phyloP scores from a whole-genome alignment of 2,329 filamentous ascomycete species.

The Ophiosphaerella korrae region DNA sequence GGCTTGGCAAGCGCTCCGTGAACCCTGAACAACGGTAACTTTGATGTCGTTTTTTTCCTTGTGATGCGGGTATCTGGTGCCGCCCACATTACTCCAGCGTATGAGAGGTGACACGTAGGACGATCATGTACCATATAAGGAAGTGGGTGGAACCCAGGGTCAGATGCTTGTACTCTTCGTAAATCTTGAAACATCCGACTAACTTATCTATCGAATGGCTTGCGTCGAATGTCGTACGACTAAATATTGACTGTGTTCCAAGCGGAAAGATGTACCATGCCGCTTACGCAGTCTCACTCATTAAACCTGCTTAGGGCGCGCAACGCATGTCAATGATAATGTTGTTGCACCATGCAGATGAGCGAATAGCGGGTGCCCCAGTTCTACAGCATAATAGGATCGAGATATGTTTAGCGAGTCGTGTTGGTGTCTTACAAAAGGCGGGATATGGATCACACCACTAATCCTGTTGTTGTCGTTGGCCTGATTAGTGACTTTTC shows the following conservation, averaged over 20 bases:
- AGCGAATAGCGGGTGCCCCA: conserved; percentile 13
- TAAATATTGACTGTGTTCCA: conserved; percentile 17
- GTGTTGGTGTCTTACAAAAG: too few species aligned
- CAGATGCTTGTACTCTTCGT: conserved; percentile 1
- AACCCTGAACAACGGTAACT: conserved; percentile 9
- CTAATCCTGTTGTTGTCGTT: too few species aligned
- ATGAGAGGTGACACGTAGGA: neutral
- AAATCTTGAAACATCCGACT: conserved; percentile 16
- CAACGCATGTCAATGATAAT: conserved; percentile 8
- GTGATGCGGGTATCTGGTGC: neutral
- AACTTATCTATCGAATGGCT: conserved; percentile 4
- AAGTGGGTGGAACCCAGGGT: conserved; percentile 6
- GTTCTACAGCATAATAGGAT: conserved; percentile 2
- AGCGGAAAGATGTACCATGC: conserved; percentile 9
- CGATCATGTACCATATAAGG: conserved; percentile 10
- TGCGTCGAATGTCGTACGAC: conserved; percentile 21
- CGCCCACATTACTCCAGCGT: too few species aligned
- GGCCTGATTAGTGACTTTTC: too few species aligned
- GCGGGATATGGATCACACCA: too few species aligned
- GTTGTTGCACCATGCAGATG: conserved; percentile 16
- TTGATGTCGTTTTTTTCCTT: conserved; percentile 11
- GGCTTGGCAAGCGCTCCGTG: neutral
- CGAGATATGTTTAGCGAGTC: conserved; percentile 10
- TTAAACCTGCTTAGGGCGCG: conserved; percentile 14
- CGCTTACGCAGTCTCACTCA: conserved; percentile 19